These are phyloP conservation scores for Exutisphaerella laricina DNA, from an alignment of 2,329 filamentous ascomycete genomes.

Conservation along the genomic window DNA sequence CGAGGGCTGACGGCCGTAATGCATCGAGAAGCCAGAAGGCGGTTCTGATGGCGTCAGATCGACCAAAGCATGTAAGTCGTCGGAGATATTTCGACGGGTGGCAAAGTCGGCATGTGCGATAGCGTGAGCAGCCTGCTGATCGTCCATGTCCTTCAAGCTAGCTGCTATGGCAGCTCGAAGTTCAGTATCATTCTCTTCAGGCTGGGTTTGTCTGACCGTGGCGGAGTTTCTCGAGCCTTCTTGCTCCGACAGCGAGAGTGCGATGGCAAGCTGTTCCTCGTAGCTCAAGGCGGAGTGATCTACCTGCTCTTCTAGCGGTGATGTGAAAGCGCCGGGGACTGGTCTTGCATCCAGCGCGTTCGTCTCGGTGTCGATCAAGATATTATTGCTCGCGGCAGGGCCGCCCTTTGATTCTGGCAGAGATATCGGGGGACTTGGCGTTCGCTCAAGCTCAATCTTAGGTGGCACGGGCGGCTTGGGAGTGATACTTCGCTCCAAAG, in stretches of 20 bases:
- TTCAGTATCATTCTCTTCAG: slow-evolving; percentile 23
- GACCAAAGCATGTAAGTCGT: slow-evolving; percentile 22
- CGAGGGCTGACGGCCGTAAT: slow-evolving; percentile 8
- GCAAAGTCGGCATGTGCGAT: slow-evolving; percentile 15
- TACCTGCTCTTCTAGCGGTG: slow-evolving; percentile 7
- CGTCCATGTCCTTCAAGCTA: slow-evolving; percentile 29
- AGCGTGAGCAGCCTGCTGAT: slow-evolving; percentile 24
- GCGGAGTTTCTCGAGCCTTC: slow-evolving; percentile 26
- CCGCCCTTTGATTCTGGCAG: too few species aligned
- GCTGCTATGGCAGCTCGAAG: slow-evolving; percentile 32
- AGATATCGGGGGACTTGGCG: slow-evolving; percentile 14
- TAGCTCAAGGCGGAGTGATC: slow-evolving; percentile 27
- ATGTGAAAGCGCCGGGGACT: slow-evolving; percentile 15
- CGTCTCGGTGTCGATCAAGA: background rate
- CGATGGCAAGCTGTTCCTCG: slow-evolving; percentile 35
- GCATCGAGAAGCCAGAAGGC: too few species aligned
- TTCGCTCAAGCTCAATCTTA: slow-evolving; percentile 35
- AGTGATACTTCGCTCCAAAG: slow-evolving; percentile 36
- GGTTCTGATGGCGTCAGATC: slow-evolving; percentile 26
- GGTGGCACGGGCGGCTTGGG: slow-evolving; percentile 43
- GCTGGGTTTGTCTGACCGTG: slow-evolving; percentile 19
- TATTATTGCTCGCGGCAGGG: too few species aligned
- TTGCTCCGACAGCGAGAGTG: slow-evolving; percentile 33
- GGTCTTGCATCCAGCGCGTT: background rate
- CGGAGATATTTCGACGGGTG: slow-evolving; percentile 12